Base-by-base conservation (phyloP, 140 eudicot genomes). In the Stevia rebaudiana region DNA sequence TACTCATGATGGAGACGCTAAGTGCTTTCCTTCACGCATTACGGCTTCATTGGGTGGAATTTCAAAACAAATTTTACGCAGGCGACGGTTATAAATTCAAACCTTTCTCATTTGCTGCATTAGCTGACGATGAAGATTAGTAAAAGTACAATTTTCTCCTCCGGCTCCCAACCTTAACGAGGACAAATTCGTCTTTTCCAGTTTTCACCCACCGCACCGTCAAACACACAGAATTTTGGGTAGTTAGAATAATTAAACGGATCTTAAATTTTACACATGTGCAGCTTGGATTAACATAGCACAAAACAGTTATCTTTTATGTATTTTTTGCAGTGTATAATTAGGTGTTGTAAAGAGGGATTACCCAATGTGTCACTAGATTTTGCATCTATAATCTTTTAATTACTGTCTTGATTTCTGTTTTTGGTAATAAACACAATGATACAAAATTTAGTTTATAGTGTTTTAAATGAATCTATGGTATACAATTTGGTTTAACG, bases 11-110 rank as follows among this genome's bases (percentile, higher is more conserved):
- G 97, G 97, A 90, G 67, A 86, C 86, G n/a, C 94, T 90, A 62
- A 90, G 97, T 63, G 97, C 97, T 46, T 90, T 90, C 70, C 94
- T 90, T 67, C 97, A 90, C 41, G 97, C 97, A 22, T 63, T 90
- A 69, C 79, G 97, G 75, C 97, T 90, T 52, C 97, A 90, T 59
- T 90, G 97, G 97, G 97, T 90, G 21, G 97, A 90, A 76, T 90
- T 79, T 50, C 95, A 86, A 60, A 84, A 78, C 88, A 90, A 90
- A 83, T 90, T 90, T 50, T 90, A 90, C 48, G 77, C 71, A 16
- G 97, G 95, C 9, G 94, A 86, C 35, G 97, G 97, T 70, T 90
- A 90, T 55, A 90, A 90, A 59, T 90, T 90, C 68, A 76, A 62
- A 70, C 97, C 97, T 13, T 84, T 90, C 65, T 86, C 97, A 49